A percentile compares a stretch with the other conserved stretches of the same genome.
These are phyloP conservation scores for Exophiala viscosa DNA, from an alignment of 2,329 filamentous ascomycete species.

Conservation along the genomic window DNA sequence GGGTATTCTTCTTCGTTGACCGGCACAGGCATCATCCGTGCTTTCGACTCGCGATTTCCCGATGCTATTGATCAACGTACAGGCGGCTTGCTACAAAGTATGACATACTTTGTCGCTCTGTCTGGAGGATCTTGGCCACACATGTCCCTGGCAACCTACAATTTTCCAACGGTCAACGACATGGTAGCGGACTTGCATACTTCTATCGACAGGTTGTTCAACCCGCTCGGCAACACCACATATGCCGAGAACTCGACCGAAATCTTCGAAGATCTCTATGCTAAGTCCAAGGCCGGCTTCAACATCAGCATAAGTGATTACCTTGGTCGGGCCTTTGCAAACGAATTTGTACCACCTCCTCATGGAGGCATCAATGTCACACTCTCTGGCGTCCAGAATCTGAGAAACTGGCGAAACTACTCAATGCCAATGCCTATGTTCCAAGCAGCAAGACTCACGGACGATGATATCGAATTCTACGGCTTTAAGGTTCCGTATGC, in stretches of 20 bases:
- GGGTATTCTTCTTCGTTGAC: constrained; percentile 9
- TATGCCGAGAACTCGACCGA: constrained; percentile 31
- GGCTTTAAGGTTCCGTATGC: constrained; percentile 7
- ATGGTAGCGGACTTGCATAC: constrained; percentile 31
- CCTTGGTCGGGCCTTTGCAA: constrained; percentile 39
- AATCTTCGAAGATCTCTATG: constrained; percentile 34
- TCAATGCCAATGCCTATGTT: constrained; percentile 46
- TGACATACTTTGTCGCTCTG: constrained; percentile 12
- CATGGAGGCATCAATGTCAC: constrained; percentile 38
- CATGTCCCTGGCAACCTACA: constrained; percentile 61
- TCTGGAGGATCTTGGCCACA: constrained; percentile 11
- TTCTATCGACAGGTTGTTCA: constrained; percentile 29
- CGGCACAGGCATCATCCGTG: constrained; percentile 6
- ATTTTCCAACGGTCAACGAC: constrained; percentile 66
- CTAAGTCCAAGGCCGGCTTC: constrained; percentile 39
- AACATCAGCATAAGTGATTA: constrained; percentile 39
- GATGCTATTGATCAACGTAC: constrained; percentile 9
- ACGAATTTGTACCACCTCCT: constrained; percentile 36
- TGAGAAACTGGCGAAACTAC: constrained; percentile 40
- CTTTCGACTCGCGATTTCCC: constrained; percentile 11
- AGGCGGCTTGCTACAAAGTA: constrained; percentile 14
- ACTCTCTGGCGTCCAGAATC: constrained; percentile 33
- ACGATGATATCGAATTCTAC: constrained; percentile 6
- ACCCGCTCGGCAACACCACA: constrained; percentile 33
- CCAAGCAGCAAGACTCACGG: constrained; percentile 34